Base-by-base conservation (phyloP, 306 rosid species). In the Trichosanthes cucumerina region DNA sequence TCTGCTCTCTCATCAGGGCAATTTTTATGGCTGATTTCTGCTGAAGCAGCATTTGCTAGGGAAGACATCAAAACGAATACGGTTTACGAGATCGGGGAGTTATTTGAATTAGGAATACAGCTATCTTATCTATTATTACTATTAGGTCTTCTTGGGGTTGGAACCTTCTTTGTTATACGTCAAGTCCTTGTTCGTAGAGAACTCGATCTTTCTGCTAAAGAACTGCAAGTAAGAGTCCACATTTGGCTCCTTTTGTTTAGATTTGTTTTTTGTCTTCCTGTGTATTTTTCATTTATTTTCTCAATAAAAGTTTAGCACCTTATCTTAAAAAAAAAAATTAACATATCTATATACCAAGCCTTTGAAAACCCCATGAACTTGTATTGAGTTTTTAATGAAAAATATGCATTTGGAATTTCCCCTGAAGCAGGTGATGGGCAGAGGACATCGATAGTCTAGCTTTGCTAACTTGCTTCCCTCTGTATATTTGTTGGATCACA, bases 121-220 rank as follows among this genome's bases (percentile, higher is more conserved):
- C 88, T 94, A 79, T 82, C 92, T 76, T 94, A 92, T 78, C 84
- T 94, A 89, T 54, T 92, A 80, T 54, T 89, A 53, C 79, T 92
- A 73, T 70, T 92, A 82, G 88, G 93, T 73, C 88, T 94, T 88
- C 90, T 94, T 24, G 98, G 98, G 57, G 79, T 78, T 31, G 98
- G 98, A 69, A 86, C 96, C 50, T 94, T 84, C 91, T 94, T 81
- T 70, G 98, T 92, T 76, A 84, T 94, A 77, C 95, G 97, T 63
- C 98, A 94, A 87, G 93, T 94, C 82, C 98, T 94, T 80, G 97
- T 94, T 58, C 96, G 97, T 44, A 89, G 97, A 80, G 98, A 90
- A 84, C 98, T 94, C 44, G 98, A 94, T 81, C 98, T 94, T 86
- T 94, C 98, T 78, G 98, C 98, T 79, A 94, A 94, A 83, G 98